Base-by-base conservation (phyloP, 306 rosid species). In the Lathyrus oleraceus region DNA sequence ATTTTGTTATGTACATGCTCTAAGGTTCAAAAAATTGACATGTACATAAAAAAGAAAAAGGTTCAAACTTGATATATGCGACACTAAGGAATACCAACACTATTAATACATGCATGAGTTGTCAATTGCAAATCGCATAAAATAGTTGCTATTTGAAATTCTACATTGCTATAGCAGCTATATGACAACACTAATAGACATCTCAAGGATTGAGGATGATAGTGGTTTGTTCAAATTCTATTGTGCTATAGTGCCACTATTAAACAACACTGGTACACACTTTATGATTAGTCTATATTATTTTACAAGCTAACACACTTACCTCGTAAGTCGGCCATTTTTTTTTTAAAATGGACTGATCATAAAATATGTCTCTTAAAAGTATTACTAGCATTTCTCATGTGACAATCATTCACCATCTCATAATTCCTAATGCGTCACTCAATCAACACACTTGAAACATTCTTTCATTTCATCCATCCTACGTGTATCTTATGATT, bases 381-480 rank as follows among this genome's bases (percentile, higher is more conserved):
- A 38, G 10, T 11, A 13, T 61, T 38, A 19, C 30, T 15, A 32
- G 14, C 67, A 38, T 36, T 61, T 38, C 28, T 32, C 62, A 72
- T 42, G 65, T 30, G 13, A 48, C 52, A 45, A 4, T 23, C 28
- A 35, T 56, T 65, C 48, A 21, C 61, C 59, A 36, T 11, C 21
- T 67, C 66, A 21, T 70, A 49, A 15, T 25, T 61, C 45, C 65
- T 48, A 52, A 49, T 67, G 60, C 61, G 30, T 38, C 19, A 36
- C 65, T 62, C n/a, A 75, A 42, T 32, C 56, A 79, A 57, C n/a
- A 17, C 57, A 51, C 56, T 15, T 14, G 23, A 49, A 20, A 23
- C 59, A 52, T 19, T 52, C 30, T 23, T 52, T 4, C 21, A 8
- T 52, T 52, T 25, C 61, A 25, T 52, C 61, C 61, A 56, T 28